Base-by-base conservation (phyloP, 192 early-diverging fungal genomes). In the Backusella australiensis region DNA sequence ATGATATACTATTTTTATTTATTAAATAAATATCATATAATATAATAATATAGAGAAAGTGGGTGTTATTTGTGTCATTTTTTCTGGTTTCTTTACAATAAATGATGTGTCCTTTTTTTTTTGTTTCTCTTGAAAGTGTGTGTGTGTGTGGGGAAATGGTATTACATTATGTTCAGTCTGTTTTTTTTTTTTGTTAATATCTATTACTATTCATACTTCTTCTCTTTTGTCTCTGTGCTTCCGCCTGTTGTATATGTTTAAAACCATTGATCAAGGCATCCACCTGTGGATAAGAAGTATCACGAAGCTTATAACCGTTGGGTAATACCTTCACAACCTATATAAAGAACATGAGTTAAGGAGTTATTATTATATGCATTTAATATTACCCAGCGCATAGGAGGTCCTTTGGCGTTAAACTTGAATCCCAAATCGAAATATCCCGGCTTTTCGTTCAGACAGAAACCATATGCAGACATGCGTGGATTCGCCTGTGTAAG, bases 381-480 rank as follows among this genome's bases (percentile, higher is more conserved):
- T 67, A 9, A 11, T 44, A 67, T 89, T 36, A 89, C 87, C 85
- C 94, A 93, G 41, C 92, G 87, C 67, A 84, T 85, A 41, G 90
- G 85, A 19, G 86, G 82, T 29, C 85, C 85, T n/a, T 83, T 80
- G 4, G 91, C 90, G 38, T 91, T 91, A 8, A 92, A 86, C 77
- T 95, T 92, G 79, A 93, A 98, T 8, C 93, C 90, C 23, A 98
- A 81, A 21, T 81, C 78, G 76, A 97, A 90, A 38, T 89, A 89
- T 3, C 94, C 94, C 26, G 96, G 90, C 38, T 90, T 80, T 29
- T 89, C 81, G 67, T 85, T 87, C 42, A 92, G 78, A 46, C 92
- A 90, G 52, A 97, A 91, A 46, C 93, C 96, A 84, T 99, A 99
- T 1, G 90, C 89, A 34, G 95, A 93, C 87, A 88, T 53, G 85